Conservation (phyloP, 2,329 filamentous ascomycete genomes). For the Ascocoryne sarcoides region DNA sequence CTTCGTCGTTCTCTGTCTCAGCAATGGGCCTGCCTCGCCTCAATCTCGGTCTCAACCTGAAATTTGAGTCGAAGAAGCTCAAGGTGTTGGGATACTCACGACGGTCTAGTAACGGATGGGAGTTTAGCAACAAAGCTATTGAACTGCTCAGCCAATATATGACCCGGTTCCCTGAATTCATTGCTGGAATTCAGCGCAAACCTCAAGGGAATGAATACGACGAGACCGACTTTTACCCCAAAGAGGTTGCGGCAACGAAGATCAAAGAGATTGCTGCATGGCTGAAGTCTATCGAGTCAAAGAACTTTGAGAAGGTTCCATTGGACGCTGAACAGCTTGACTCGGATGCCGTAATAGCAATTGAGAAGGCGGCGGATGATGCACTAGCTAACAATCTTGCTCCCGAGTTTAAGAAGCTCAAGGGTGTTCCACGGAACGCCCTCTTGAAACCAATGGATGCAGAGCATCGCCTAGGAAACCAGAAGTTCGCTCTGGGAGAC, state of each 20-base stretch:
- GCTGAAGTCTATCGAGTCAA: constrained; percentile 86
- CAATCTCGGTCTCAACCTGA: constrained; percentile 90
- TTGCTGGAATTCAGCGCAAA: constrained; percentile 77
- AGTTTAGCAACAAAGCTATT: constrained; percentile 82
- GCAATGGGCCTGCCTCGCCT: constrained; percentile 68
- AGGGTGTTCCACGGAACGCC: constrained; percentile 75
- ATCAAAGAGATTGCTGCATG: constrained; percentile 92
- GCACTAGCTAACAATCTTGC: constrained; percentile 43
- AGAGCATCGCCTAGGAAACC: constrained; percentile 83
- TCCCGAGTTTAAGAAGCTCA: constrained; percentile 59
- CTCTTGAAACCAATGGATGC: constrained; percentile 90
- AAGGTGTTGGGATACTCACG: constrained; percentile 95
- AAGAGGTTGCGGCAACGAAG: constrained; percentile 61
- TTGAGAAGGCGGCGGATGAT: constrained; percentile 68
- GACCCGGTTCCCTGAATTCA: constrained; percentile 90
- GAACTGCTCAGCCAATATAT: constrained; percentile 80
- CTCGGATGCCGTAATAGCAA: constrained; percentile 73
- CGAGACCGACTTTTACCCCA: constrained; percentile 79
- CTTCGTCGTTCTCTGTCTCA: constrained; percentile 81
- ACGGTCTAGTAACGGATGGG: constrained; percentile 81
- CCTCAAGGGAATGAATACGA: constrained; percentile 76
- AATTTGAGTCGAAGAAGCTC: constrained; percentile 90
- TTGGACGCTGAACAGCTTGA: constrained; percentile 95
- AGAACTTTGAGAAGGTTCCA: constrained; percentile 90
- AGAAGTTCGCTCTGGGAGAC: constrained; percentile 77